Conservation (phyloP, 78 protist genomes). For the Trichosphaerium sp. region DNA sequence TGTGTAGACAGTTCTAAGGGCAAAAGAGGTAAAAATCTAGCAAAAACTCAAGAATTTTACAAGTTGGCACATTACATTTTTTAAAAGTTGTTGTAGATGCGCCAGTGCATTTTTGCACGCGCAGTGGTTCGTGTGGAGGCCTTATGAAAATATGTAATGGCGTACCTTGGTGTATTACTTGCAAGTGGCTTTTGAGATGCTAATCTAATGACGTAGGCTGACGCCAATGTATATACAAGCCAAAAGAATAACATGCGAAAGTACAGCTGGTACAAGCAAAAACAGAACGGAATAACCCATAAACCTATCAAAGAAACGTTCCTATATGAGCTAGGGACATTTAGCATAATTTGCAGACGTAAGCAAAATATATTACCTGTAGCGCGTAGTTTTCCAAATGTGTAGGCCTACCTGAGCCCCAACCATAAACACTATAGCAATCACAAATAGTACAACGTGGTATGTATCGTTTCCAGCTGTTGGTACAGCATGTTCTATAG, state of each 20-base stretch:
- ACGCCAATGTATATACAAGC: background rate
- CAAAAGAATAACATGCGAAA: background rate
- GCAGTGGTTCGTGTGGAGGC: too few species aligned
- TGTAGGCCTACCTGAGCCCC: constrained; percentile 5
- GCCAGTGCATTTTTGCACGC: too few species aligned
- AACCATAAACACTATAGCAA: background rate
- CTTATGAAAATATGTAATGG: too few species aligned
- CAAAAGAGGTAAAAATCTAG: too few species aligned
- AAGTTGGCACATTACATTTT: too few species aligned
- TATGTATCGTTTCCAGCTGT: too few species aligned
- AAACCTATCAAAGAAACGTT: background rate
- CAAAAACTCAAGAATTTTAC: too few species aligned
- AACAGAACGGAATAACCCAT: background rate
- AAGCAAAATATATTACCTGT: too few species aligned
- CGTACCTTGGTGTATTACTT: background rate
- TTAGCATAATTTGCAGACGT: too few species aligned
- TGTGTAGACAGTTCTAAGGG: background rate
- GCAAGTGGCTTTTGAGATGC: background rate
- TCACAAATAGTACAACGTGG: constrained; percentile 4
- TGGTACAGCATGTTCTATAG: too few species aligned
- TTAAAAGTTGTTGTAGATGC: too few species aligned
- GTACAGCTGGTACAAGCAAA: background rate
- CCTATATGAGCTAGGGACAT: background rate
- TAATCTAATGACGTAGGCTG: background rate
- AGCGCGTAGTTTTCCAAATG: background rate